Conservation (phyloP, 192 early-diverging fungal species). For the Jimgerdemannia flammicorona region DNA sequence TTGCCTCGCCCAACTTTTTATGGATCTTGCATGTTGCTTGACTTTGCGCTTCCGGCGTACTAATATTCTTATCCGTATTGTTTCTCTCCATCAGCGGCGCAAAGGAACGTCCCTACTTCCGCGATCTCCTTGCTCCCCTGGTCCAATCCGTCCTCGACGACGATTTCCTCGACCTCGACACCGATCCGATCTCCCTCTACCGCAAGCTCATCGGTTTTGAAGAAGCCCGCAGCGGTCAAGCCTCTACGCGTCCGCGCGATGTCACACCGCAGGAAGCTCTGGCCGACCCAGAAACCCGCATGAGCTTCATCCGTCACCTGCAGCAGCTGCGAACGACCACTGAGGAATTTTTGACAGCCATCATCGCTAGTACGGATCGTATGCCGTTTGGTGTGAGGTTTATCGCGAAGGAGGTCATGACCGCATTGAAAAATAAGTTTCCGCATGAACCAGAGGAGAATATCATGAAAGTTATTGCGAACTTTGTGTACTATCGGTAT, state of each 20-base stretch:
- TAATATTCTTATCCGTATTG: not conserved
- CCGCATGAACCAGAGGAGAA: slow-evolving; percentile 72
- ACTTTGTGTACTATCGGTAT: slow-evolving; percentile 97
- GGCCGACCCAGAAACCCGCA: slow-evolving; percentile 73
- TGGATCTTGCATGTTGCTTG: not conserved
- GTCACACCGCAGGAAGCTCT: slow-evolving; percentile 78
- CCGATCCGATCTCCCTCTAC: slow-evolving; percentile 89
- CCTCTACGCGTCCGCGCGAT: slow-evolving; percentile 69
- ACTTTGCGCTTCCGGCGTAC: not conserved
- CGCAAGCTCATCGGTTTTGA: slow-evolving; percentile 83
- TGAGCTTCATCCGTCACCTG: slow-evolving; percentile 63
- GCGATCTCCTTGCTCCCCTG: slow-evolving; percentile 78
- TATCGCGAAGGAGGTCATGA: slow-evolving; percentile 88
- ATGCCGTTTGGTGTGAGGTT: slow-evolving; percentile 97
- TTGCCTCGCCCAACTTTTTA: slow-evolving; percentile 11
- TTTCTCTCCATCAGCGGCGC: slow-evolving; percentile 59
- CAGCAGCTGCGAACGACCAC: slow-evolving; percentile 80
- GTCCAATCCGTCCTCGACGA: slow-evolving; percentile 78
- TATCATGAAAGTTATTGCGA: slow-evolving; percentile 87
- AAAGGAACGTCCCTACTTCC: slow-evolving; percentile 89
- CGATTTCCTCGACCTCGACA: slow-evolving; percentile 81
- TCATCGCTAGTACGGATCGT: slow-evolving; percentile 68
- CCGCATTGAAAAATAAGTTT: slow-evolving; percentile 78
- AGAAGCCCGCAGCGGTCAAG: slow-evolving; percentile 83
- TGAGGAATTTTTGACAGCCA: slow-evolving; percentile 78